phyloP scores from a whole-genome alignment of 108 stramenopile genomes.

The Conticribra guillardii region DNA sequence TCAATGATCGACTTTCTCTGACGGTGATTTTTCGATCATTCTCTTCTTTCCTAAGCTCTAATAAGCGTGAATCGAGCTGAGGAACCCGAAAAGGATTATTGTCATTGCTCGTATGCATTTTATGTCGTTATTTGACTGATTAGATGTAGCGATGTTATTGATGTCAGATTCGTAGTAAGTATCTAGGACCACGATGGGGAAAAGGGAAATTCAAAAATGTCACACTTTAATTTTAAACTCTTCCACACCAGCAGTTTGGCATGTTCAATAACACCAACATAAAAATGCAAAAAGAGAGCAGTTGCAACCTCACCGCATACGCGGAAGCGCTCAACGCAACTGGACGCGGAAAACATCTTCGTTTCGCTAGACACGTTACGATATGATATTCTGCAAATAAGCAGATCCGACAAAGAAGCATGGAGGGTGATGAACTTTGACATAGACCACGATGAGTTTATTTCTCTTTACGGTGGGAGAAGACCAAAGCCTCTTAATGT shows the following conservation, averaged over 20 bases:
- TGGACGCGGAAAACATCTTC: background rate
- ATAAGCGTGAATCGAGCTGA: background rate
- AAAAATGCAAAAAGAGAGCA: background rate
- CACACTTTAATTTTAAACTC: background rate
- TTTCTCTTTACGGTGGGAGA: slow-evolving; percentile 6
- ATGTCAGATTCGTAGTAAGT: too few species aligned
- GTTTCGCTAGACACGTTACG: background rate
- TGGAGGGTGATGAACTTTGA: slow-evolving; percentile 30
- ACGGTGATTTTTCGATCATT: background rate
- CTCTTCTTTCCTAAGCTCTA: background rate
- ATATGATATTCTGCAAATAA: slow-evolving; percentile 9
- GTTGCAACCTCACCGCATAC: slow-evolving; percentile 6
- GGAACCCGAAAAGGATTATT: background rate
- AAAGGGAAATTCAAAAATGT: background rate
- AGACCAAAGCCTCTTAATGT: slow-evolving; percentile 13
- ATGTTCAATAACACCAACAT: background rate
- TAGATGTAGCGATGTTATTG: too few species aligned
- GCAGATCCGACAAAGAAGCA: slow-evolving; percentile 9
- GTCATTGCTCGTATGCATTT: background rate
- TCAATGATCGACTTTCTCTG: background rate
- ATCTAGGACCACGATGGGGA: too few species aligned
- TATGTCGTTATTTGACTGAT: background rate
- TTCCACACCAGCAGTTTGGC: background rate
- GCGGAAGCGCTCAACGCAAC: background rate
- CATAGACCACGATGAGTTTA: slow-evolving; percentile 6